Evolutionary conservation across 352 stramenopile genomes (phyloP).

Genomic region (Pythium sukuiense): DNA sequence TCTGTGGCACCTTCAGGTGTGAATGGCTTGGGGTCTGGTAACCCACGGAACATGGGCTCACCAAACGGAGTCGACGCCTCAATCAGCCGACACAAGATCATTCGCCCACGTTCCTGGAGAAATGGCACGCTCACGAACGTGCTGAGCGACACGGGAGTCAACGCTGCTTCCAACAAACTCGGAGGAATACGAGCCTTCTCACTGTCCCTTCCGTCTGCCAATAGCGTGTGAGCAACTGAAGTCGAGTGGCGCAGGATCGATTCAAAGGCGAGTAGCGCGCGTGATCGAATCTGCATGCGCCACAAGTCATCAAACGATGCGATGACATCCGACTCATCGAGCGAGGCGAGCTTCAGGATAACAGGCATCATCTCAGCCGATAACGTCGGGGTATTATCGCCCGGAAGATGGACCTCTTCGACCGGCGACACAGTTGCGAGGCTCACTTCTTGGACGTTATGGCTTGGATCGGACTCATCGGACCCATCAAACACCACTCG

Average conservation of each 20-base stretch:
- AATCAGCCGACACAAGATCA: constrained; percentile 84
- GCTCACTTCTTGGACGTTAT: constrained; percentile 85
- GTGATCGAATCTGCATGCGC: constrained; percentile 84
- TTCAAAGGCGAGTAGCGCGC: constrained; percentile 75
- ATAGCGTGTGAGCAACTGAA: neutral
- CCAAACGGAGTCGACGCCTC: constrained; percentile 81
- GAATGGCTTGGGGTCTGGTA: constrained; percentile 57
- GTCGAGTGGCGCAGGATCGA: constrained; percentile 63
- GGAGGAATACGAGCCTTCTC: constrained; percentile 31
- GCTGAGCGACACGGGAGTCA: constrained; percentile 63
- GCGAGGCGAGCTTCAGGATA: constrained; percentile 75
- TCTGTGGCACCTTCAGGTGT: constrained; percentile 3
- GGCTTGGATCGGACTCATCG: constrained; percentile 66
- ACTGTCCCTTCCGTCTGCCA: neutral
- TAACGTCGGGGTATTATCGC: constrained; percentile 40
- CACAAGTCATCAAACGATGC: constrained; percentile 76
- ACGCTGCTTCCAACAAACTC: constrained; percentile 56
- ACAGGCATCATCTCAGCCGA: constrained; percentile 81
- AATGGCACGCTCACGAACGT: constrained; percentile 76
- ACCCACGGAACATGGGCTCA: constrained; percentile 69
- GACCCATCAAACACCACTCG: constrained; percentile 79
- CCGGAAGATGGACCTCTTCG: constrained; percentile 76
- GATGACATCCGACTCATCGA: constrained; percentile 70
- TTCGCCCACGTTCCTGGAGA: constrained; percentile 78
- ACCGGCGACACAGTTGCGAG: constrained; percentile 63